Evolutionary conservation across 495 filamentous ascomycete species (phyloP), one percentile per base, ranked within the genome.

Genomic region (Penicillium dipodomyicola): DNA sequence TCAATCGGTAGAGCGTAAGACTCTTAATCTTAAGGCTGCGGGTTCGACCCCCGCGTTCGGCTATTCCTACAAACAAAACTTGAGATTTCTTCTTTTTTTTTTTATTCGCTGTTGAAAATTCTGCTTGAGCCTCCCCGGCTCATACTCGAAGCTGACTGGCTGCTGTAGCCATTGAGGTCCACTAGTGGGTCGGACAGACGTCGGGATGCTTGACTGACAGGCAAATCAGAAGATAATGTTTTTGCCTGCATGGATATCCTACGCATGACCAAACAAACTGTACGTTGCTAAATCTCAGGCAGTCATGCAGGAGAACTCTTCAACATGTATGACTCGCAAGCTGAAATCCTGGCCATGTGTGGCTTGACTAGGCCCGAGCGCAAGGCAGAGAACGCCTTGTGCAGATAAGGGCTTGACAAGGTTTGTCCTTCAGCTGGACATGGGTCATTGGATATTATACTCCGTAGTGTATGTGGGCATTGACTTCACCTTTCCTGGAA

Each of bases 1-100:
- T 88, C 85, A 87, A 87, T 88, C 84, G 84, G 84, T 86, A 87
- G 85, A 87, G 85, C 85, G 85, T 87, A 82, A 86, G 85, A 87
- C 85, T 88, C 84, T 88, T 88, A 87, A 84, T 84, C 82, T 83
- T 78, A 85, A 85, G 81, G 82, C 78, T 83, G 81, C 75, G 81
- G 82, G 80, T 82, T 81, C 78, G 73, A 81, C 76, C 76, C 78
- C 78, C 78, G 65, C 72, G 72, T 75, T 74, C 62, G 72, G 71
- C 70, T 75, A 64, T 59, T 62, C 49, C 63, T 72, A 65, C 43
- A 67, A 57, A 62, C 23, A 25, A 25, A 56, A 35, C 56, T 25
- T 55, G 58, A 65, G 61, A 62, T 62, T 50, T 54, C 53, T 62
- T 61, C 59, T 61, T 23, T 23, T 25, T 25, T 25, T 25, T n/a